Base-by-base conservation (phyloP, 140 eudicot genomes). In the Oenanthe javanica region DNA sequence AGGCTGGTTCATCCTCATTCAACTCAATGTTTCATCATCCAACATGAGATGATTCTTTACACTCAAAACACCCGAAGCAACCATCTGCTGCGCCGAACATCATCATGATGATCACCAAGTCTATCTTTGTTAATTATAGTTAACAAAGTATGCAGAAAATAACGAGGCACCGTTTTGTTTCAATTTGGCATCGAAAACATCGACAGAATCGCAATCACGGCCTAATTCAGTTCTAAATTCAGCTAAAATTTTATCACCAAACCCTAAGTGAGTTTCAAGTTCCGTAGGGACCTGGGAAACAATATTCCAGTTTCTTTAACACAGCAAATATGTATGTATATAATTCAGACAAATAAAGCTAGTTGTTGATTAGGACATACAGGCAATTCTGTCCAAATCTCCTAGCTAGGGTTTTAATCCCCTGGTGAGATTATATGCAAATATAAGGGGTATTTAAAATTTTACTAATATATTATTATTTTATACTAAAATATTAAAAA, bases 211-310 rank as follows among this genome's bases (percentile, higher is more conserved):
- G 40, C 93, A 91, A 0, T 86, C 72, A 9, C 91, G 78, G 0
- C 97, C 98, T 43, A 94, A 16, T 8, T 89, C 91, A 0, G 87
- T 87, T 9, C 92, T 89, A 61, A 94, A 94, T 71, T 94, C 97
- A 3, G 97, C 98, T 42, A 94, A 77, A 27, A 86, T 90, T 70
- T 92, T 92, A 46, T 94, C 94, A 0, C 83, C 87, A 81, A 87
- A 79, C 19, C 97, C 95, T 71, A 89, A 15, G 80, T 93, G 90
- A 0, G 93, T 79, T 77, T 91, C 98, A n/a, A 93, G 88, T 69
- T 93, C 95, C 0, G 92, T 76, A 71, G 95, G 89, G 18, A 91
- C 97, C 89, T 91, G 87, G 18, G 98, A 93, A 13, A 91, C 89
- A 1, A 89, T 93, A 91, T 80, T 93, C 88, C 9, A 93, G 85